phyloP scores from a whole-genome alignment of 345 rosid genomes.

The Chamaenerion angustifolium region DNA sequence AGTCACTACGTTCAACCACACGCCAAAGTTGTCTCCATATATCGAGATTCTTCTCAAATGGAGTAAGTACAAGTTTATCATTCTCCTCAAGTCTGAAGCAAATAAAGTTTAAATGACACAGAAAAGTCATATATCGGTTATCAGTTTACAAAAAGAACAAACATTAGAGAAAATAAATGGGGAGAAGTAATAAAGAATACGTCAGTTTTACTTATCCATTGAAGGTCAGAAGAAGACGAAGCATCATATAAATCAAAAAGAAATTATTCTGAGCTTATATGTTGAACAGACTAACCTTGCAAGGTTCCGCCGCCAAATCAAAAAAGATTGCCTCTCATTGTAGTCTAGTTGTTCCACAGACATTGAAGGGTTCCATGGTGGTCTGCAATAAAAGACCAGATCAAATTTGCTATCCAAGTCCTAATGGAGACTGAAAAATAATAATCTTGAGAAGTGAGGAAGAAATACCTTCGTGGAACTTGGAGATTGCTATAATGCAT shows the following conservation, averaged over 20 bases:
- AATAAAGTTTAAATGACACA: neutral
- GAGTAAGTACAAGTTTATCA: constrained; percentile 83
- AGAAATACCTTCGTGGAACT: constrained; percentile 46
- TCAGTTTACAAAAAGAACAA: neutral
- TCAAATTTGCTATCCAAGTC: neutral
- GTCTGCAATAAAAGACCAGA: constrained; percentile 25
- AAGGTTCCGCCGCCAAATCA: constrained; percentile 69
- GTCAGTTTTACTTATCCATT: too few species aligned
- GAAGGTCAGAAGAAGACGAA: too few species aligned
- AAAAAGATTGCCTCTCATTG: constrained; percentile 56
- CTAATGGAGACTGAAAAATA: neutral
- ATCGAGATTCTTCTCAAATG: constrained; percentile 95
- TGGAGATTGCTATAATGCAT: constrained; percentile 48
- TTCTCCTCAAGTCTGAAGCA: constrained; percentile 80
- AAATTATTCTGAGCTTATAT: neutral
- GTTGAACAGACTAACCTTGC: constrained; percentile 34
- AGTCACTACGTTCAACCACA: constrained; percentile 88
- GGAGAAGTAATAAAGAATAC: too few species aligned
- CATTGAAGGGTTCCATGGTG: constrained; percentile 60
- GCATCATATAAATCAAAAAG: too few species aligned
- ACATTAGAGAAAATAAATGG: too few species aligned
- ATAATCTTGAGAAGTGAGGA: constrained; percentile 1
- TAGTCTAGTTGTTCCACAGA: constrained; percentile 56
- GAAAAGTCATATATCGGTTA: neutral
- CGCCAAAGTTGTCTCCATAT: constrained; percentile 99